Base-by-base conservation (phyloP, 2,329 filamentous ascomycete species). In the Diaporthe sp. region DNA sequence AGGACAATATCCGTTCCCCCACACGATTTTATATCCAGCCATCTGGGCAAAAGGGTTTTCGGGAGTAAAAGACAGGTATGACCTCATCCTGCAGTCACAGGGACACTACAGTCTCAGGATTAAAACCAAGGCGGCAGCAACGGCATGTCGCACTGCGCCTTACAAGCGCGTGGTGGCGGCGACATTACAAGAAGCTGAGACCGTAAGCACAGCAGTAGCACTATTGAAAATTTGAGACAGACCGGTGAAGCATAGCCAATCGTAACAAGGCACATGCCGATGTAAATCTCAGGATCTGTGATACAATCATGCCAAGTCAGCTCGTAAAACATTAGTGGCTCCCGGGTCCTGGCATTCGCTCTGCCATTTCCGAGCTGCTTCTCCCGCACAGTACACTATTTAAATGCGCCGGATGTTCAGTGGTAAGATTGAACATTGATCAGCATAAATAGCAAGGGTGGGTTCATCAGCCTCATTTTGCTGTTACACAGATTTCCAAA, bases 261-360 rank as follows among this genome's bases (percentile, higher is more conserved):
- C 8, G n/a, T 3, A 9, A 13, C 28, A 34, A 3, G 28, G 4
- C 22, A 7, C n/a, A 8, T 13, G 0, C n/a, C n/a, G 4, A 10
- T 28, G 10, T 13, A 25, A 1, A 9, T 28, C n/a, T 28, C n/a
- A 55, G 5, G 12, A 55, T 34, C 22, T 4, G 2, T 0, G 10
- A 12, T 22, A 10, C 17, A 2, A 34, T 22, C 6, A 22, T 15
- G 28, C 53, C 53, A 58, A 58, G 15, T 37, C 9, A 12, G n/a
- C 5, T 25, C 6, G 17, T 28, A 42, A 7, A 4, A 12, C 51
- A 31, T 13, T 4, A 28, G 13, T 31, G 25, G 25, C 1, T 8
- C 1, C 15, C 15, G 0, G 15, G 44, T 42, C 39, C 0, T 42
- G 39, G 39, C 0, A 42, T 5, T 42, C 15, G 0, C 12, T 13